Base-by-base conservation (phyloP, 2,329 filamentous ascomycete species). In the Pseudogymnoascus pannorum region DNA sequence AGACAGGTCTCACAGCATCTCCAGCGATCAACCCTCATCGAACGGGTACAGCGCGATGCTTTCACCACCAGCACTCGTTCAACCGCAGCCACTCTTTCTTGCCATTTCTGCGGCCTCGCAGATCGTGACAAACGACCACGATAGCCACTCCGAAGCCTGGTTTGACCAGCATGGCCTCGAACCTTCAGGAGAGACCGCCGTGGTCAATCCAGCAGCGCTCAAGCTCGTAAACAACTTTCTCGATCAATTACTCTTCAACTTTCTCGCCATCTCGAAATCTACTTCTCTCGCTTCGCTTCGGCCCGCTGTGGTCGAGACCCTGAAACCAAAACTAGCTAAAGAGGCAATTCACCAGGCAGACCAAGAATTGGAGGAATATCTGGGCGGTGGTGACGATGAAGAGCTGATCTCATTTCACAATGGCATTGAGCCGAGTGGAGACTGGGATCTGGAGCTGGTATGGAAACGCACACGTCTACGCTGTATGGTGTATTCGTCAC, bases 401-500 rank as follows among this genome's bases (percentile, higher is more conserved):
- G 87, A 91, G 38, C 77, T 86, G 29, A 75, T 78, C 5, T 79
- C 81, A 12, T 77, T 83, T n/a, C 75, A 82, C 48, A 79, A 81
- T 22, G 75, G 79, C 2, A 73, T 76, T 48, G 76, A 78, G 31
- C 74, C 79, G 1, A 74, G 76, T 9, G 79, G 80, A 2, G 85
- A 88, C 67, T 97, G 93, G 85, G 92, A 97, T 72, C 78, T 96
- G n/a, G 90, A 97, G 71, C 81, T 92, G 61, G 87, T 92, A 16
- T 99, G 94, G 92, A 97, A 95, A 77, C 84, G 94, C 67, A 94
- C 92, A 0, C 86, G 94, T 60, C 77, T 99, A 69, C 86, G 94
- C 64, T 96, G 94, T 73, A 99, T 99, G 94, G 93, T 99, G 20
- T 97, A 97, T 73, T 97, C 92, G 7, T 92, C 94, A 7, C 79